Conservation (phyloP, 2,329 filamentous ascomycete genomes). For the Penicillium sp. region DNA sequence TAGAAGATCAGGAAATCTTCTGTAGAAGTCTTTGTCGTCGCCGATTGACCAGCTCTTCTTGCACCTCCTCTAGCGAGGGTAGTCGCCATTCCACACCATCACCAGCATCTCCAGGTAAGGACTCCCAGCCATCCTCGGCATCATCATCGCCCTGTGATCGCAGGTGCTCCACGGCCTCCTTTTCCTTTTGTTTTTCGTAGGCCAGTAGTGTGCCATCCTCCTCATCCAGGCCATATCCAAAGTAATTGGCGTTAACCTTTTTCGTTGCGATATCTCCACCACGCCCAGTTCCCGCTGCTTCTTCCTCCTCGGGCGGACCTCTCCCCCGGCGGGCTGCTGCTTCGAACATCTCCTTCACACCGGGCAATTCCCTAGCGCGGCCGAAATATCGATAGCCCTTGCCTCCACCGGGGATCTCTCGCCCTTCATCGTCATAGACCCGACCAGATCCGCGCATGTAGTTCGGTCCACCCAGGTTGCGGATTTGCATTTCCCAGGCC, state of each 20-base stretch:
- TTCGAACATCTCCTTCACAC: slow-evolving; percentile 96
- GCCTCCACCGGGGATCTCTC: slow-evolving; percentile 73
- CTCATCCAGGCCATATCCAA: slow-evolving; percentile 91
- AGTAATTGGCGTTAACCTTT: slow-evolving; percentile 91
- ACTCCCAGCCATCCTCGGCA: slow-evolving; percentile 75
- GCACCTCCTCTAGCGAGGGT: slow-evolving; percentile 89
- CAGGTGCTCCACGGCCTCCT: slow-evolving; percentile 75
- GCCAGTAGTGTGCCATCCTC: slow-evolving; percentile 81
- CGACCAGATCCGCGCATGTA: slow-evolving; percentile 81
- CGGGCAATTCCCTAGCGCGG: slow-evolving; percentile 83
- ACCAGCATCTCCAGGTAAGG: slow-evolving; percentile 83
- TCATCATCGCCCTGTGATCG: slow-evolving; percentile 63
- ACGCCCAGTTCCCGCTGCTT: slow-evolving; percentile 63
- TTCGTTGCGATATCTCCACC: slow-evolving; percentile 56
- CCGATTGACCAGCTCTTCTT: slow-evolving; percentile 87
- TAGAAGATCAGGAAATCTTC: slow-evolving; percentile 63
- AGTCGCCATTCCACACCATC: slow-evolving; percentile 83
- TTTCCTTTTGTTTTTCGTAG: slow-evolving; percentile 84
- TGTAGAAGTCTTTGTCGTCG: slow-evolving; percentile 83
- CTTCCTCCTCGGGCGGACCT: slow-evolving; percentile 70
- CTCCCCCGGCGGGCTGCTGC: slow-evolving; percentile 68
- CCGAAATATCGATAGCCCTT: slow-evolving; percentile 97
- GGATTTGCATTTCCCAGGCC: slow-evolving; percentile 98
- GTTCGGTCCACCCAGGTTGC: slow-evolving; percentile 94
- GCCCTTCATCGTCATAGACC: slow-evolving; percentile 74